A percentile compares a stretch with the other conserved stretches of the same genome.
phyloP scores from a whole-genome alignment of 192 early-diverging fungal genomes.

The Backusella mclennaniae region DNA sequence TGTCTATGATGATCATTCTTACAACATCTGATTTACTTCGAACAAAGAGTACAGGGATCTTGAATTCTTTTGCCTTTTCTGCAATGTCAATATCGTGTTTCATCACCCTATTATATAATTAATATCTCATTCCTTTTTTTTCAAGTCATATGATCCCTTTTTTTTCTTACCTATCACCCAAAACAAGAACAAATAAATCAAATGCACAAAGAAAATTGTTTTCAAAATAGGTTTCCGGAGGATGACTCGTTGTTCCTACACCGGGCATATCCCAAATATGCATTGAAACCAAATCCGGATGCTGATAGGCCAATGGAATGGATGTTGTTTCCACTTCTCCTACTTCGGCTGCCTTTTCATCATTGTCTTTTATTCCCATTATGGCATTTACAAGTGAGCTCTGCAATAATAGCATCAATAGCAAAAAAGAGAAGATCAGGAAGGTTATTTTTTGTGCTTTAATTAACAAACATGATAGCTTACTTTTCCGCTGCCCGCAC shows the following conservation, averaged over 20 bases:
- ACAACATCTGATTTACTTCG: constrained; percentile 34
- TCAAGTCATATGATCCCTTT: not conserved
- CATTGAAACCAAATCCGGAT: constrained; percentile 37
- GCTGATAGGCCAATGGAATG: constrained; percentile 25
- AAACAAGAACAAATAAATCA: constrained; percentile 37
- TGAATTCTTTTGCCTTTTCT: constrained; percentile 22
- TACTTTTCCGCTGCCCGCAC: constrained; percentile 40
- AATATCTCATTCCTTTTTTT: not conserved
- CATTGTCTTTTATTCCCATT: constrained; percentile 27
- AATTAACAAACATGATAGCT: not conserved
- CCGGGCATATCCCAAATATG: constrained; percentile 42
- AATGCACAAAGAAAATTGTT: constrained; percentile 39
- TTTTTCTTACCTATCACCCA: constrained; percentile 30
- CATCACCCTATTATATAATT: not conserved
- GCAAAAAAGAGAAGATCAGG: not conserved
- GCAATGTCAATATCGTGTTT: constrained; percentile 21
- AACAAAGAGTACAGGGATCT: constrained; percentile 29
- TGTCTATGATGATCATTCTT: not conserved
- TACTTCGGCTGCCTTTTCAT: constrained; percentile 22
- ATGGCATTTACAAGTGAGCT: constrained; percentile 40
- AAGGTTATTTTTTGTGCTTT: not conserved
- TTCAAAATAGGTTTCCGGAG: constrained; percentile 38
- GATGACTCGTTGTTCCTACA: constrained; percentile 30
- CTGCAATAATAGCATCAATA: constrained; percentile 1
- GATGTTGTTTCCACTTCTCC: constrained; percentile 37